Conservation (phyloP, 345 rosid genomes). For the Toxicodendron radicans region DNA sequence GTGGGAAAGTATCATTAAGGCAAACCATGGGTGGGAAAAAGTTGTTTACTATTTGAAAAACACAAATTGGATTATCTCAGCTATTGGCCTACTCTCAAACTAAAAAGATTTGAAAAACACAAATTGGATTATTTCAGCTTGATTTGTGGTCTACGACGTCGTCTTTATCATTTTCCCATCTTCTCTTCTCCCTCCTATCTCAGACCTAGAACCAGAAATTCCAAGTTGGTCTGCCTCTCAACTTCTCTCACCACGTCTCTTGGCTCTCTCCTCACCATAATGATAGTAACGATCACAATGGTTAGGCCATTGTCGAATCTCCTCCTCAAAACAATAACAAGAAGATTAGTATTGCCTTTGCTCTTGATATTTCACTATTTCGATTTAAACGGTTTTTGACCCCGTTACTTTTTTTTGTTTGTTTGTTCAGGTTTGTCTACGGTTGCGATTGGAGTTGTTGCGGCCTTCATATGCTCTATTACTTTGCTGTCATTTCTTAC, state of each 20-base stretch:
- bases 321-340: conserved; percentile 25
- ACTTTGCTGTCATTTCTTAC: conserved; percentile 60
- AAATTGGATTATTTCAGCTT: no score
- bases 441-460: conserved; percentile 47
- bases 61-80: no score
- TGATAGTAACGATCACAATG: conserved; percentile 39
- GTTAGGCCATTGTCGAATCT: conserved; percentile 58
- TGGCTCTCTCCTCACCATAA: conserved; percentile 46
- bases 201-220: conserved; percentile 29
- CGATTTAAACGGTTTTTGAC: not conserved
- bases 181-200: conserved; percentile 22
- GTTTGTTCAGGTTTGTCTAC: conserved; percentile 43
- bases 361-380: not conserved
- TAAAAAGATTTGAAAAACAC: no score
- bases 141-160: conserved; percentile 47
- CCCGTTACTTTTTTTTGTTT: conserved; percentile 13
- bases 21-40: no score
- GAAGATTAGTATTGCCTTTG: conserved; percentile 36
- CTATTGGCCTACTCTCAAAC: no score
- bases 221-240: conserved; percentile 38
- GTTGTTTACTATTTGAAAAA: no score
- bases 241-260: conserved; percentile 49
- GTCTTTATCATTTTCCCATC: conserved; percentile 23
- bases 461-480: conserved; percentile 49
- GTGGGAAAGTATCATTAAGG: no score